A percentile compares a stretch with the other conserved stretches of the same genome.
Conservation (phyloP, 192 early-diverging fungal genomes). For the Gigaspora rosea region DNA sequence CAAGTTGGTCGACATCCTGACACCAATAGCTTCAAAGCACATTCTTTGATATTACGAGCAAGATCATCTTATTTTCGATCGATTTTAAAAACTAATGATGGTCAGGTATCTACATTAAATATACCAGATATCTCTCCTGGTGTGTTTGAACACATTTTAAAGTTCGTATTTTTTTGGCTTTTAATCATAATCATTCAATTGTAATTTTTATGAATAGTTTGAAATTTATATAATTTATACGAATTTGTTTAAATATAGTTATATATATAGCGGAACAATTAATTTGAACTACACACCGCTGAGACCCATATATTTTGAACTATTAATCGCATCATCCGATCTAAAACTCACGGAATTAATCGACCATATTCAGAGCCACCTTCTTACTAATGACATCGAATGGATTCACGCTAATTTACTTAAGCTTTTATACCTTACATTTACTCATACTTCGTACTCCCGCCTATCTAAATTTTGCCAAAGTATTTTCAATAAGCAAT, state of each 20-base stretch:
- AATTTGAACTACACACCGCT: not conserved
- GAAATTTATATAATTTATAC: too few relatives aligned
- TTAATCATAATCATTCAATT: not conserved
- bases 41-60: not conserved
- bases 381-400: not conserved
- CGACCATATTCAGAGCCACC: not conserved
- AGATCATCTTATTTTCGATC: not conserved
- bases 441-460: not conserved
- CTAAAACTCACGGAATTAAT: not conserved
- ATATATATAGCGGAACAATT: constrained; percentile 14
- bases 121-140: not conserved
- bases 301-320: not conserved
- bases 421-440: not conserved
- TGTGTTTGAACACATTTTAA: not conserved
- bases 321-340: not conserved
- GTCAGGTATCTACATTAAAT: not conserved
- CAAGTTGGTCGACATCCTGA: not conserved
- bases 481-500: not conserved
- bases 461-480: not conserved
- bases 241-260: not conserved
- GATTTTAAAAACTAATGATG: not conserved
- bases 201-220: not conserved
- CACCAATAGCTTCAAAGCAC: not conserved
- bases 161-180: not conserved
- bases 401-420: constrained; percentile 17